Evolutionary conservation across 2,329 filamentous ascomycete species (phyloP), one percentile per base, ranked within the genome.

Genomic region (Aspergillus jensenii): DNA sequence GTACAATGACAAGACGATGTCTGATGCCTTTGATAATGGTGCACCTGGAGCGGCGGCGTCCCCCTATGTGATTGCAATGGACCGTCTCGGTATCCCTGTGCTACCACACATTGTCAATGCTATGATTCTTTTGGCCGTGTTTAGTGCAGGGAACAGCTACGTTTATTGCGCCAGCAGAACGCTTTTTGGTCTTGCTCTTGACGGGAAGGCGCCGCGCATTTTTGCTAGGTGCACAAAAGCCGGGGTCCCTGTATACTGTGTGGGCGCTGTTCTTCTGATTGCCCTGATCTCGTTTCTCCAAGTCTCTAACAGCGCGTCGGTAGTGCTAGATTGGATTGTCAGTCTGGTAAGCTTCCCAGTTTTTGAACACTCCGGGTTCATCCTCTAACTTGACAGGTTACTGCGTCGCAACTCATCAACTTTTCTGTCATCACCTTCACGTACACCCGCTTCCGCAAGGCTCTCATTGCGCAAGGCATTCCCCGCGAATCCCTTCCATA

Each of bases 231-330:
- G 86, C 71, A 89, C 84, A 1, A 81, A 76, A 51, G 78, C 76
- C 11, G 89, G 89, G 47, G 87, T 95, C 0, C 91, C 91, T 0
- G 82, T 91, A 61, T 91, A 89, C 74, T 90, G 87, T 68, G 89
- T 93, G 40, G 62, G 73, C 1, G 72, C 87, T 27, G 88, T 90
- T 0, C 81, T 91, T 47, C 71, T 84, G 3, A 86, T 95, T 65
- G 84, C 88, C 1, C 78, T 91, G 6, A 77, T 96, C 11, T 84
- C 87, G 3, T 95, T 92, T 74, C 76, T 93, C 48, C 87, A 92
- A 71, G 81, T 93, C 17, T 88, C 84, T 7, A 82, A 84, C 61
- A 80, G 81, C 58, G 82, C 86, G 0, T 82, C 88, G 4, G 84
- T 87, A 27, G 90, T 92, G 1, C 77, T 93, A 61, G 81, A 81